Evolutionary conservation across 805 yeast species (phyloP), one percentile per base, ranked within the genome.

Genomic region (Priceomyces melissophilus): DNA sequence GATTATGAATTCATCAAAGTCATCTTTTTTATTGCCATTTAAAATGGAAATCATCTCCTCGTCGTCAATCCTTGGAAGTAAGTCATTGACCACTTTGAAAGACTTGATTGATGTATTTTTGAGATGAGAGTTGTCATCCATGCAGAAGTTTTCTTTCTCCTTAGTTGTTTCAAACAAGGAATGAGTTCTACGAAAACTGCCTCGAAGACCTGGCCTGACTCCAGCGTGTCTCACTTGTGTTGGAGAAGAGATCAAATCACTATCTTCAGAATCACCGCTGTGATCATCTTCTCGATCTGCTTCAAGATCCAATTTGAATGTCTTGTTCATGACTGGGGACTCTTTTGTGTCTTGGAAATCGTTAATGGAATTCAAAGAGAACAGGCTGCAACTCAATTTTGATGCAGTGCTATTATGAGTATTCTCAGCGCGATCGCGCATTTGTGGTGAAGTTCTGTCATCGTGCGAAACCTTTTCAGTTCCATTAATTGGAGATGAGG

Each of bases 41-140:
- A 86, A 60, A 35, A 84, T 75, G 36, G 69, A 73, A 52, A 74
- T 74, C 59, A 81, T 68, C 43, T 81, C 81, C 39, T 65, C 72
- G 38, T 75, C 82, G 43, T 68, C 73, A 48, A 86, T 84, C 42
- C 91, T 73, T 17, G 87, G 85, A 38, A 86, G 73, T n/a, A 82
- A 73, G 56, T 85, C 89, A 46, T 76, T 57, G 32, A 60, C 61
- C 28, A 58, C 58, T 17, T 49, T 47, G 50, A 65, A 68, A 11
- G 64, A 56, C 17, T 47, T 45, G 39, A 67, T 55, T 28, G 54
- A 32, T 5, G 67, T 56, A 42, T 53, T 50, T 20, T 52, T 53
- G 30, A 65, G 55, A 44, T 56, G 62, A 15, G 66, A 64, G 46
- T 64, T 63, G 45, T 61, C 67, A 32, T 59, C 55, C 48, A 52